These are phyloP conservation scores for Backusella mclennaniae DNA, from an alignment of 192 early-diverging fungal species.

Conservation along the genomic window DNA sequence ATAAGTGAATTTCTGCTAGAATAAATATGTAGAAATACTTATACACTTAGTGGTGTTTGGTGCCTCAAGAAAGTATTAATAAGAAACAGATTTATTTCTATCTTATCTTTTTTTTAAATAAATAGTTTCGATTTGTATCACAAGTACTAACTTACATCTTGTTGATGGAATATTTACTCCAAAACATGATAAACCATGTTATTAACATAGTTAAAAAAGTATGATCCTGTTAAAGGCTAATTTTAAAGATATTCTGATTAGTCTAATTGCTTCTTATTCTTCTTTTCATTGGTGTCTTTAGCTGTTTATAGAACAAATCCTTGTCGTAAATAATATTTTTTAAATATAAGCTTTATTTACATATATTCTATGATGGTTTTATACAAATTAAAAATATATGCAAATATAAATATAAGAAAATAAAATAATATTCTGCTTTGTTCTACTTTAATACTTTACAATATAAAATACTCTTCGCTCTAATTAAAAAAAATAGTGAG, in stretches of 20 bases:
- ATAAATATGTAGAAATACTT: not conserved
- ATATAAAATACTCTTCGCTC: not conserved
- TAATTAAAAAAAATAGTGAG: not conserved
- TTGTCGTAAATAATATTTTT: not conserved
- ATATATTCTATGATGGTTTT: slow-evolving; percentile 1
- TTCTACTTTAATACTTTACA: not conserved
- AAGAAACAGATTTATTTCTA: not conserved
- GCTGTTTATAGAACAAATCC: not conserved
- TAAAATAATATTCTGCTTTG: too few species aligned
- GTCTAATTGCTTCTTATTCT: not conserved
- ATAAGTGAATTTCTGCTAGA: not conserved
- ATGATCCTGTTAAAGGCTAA: not conserved
- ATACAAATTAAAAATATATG: slow-evolving; percentile 2
- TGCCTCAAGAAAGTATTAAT: not conserved
- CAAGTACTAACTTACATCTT: not conserved
- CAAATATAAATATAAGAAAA: not conserved
- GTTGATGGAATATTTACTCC: not conserved
- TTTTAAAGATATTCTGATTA: not conserved
- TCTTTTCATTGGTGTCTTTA: not conserved
- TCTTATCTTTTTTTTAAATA: not conserved
- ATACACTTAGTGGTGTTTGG: not conserved
- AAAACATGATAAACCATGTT: not conserved
- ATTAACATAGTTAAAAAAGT: not conserved
- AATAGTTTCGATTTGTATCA: not conserved
- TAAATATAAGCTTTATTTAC: slow-evolving; percentile 4